Evolutionary conservation across 208 protist species (phyloP), one percentile per base, ranked within the genome.

Genomic region (Trichomonas vaginalis): DNA sequence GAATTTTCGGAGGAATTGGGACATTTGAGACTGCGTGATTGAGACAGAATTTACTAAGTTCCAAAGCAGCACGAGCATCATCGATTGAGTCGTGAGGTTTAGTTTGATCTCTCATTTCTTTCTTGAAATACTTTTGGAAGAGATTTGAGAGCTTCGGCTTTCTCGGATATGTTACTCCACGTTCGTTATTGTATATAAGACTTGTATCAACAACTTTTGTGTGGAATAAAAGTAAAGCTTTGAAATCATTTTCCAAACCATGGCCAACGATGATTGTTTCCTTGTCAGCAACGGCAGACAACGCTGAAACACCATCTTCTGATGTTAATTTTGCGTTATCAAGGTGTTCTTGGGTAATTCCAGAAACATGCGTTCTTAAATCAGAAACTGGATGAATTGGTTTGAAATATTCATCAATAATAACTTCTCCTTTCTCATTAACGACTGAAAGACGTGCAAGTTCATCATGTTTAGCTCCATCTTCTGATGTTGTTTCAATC

Each of bases 201-300:
- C 95, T 17, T 32, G 96, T 97, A 48, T 97, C 96, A 32, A 96
- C 80, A 46, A 90, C 51, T 51, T 39, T 45, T 1, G 42, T 56
- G 46, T 96, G 87, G 39, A 95, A 40, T 32, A 97, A 0, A 62
- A 61, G 27, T 4, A 97, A 15, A 39, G 61, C 96, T 4, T 32
- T 42, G 6, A 97, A 39, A 56, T 97, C 96, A 83, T 97, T 97
- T 61, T 97, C 96, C 4, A 97, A 42, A 0, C 51, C 88, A 56
- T 97, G 96, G 14, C 96, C 96, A 80, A 96, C 27, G 21, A 97
- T 39, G 62, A 97, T 97, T 40, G 96, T 92, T 48, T 92, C 40
- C 8, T 35, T 35, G 46, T 92, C 86, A 39, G 86, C 86, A 9
- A 51, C n/a, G 48, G 35, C 45, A 21, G 40, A 0, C 17, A 92